Percentiles rank a stretch among this genome's conserved stretches.
phyloP scores from a whole-genome alignment of 768 basidiomycete genomes.

The Russula griseocarnosa region DNA sequence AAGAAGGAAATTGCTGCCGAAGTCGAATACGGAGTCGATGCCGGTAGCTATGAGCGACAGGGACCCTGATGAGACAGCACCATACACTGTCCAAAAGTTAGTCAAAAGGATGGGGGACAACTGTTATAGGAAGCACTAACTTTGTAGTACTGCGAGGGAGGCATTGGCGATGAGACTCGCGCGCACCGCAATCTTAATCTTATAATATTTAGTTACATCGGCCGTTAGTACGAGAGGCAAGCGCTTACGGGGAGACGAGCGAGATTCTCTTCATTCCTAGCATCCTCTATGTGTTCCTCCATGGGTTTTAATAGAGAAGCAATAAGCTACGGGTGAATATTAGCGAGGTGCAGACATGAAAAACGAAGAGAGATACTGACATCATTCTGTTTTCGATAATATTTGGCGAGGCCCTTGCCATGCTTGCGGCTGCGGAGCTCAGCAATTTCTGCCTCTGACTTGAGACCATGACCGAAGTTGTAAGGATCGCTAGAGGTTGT shows the following conservation, averaged over 20 bases:
- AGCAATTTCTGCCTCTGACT: slow-evolving; percentile 59
- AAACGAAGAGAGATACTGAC: slow-evolving; percentile 38
- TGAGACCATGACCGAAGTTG: slow-evolving; percentile 55
- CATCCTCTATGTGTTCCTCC: slow-evolving; percentile 84
- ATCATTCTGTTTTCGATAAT: slow-evolving; percentile 69
- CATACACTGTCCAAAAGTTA: slow-evolving; percentile 62
- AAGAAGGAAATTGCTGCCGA: slow-evolving; percentile 78
- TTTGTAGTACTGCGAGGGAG: slow-evolving; percentile 63
- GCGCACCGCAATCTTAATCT: slow-evolving; percentile 88
- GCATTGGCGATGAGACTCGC: slow-evolving; percentile 79
- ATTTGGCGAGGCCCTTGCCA: slow-evolving; percentile 61
- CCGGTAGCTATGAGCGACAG: slow-evolving; percentile 85
- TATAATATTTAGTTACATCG: slow-evolving; percentile 1
- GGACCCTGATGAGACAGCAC: slow-evolving; percentile 78
- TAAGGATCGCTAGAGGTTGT: slow-evolving; percentile 55
- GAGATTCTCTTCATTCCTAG: slow-evolving; percentile 61
- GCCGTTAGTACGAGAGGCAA: background rate
- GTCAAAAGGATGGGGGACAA: background rate
- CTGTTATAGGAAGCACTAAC: slow-evolving; percentile 39
- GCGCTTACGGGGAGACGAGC: slow-evolving; percentile 59
- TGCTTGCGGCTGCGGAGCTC: slow-evolving; percentile 54
- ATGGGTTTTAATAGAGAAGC: slow-evolving; percentile 84
- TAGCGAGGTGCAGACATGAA: background rate
- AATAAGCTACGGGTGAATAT: slow-evolving; percentile 60
- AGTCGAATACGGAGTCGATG: slow-evolving; percentile 83